A percentile compares a stretch with the other conserved stretches of the same genome.
These are phyloP conservation scores for Gardenia jasminoides DNA, from an alignment of 257 asterid genomes.

Conservation along the genomic window DNA sequence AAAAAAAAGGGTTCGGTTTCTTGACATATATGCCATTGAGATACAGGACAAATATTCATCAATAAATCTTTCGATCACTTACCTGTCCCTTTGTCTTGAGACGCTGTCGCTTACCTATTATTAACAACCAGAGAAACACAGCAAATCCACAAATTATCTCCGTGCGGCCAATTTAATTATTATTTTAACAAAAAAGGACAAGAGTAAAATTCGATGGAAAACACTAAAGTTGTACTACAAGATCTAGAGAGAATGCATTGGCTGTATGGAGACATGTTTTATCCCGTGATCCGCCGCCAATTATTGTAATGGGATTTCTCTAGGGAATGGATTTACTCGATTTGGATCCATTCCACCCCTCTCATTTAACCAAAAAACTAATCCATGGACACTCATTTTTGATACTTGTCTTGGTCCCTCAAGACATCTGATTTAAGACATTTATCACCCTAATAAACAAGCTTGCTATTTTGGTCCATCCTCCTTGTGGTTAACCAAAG, in stretches of 20 bases:
- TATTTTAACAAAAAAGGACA: background rate
- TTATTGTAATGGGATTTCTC: background rate
- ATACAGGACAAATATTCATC: background rate
- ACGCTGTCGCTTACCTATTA: slow-evolving; percentile 13
- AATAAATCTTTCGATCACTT: background rate
- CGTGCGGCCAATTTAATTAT: background rate
- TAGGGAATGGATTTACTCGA: background rate
- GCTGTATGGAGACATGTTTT: background rate
- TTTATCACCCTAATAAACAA: too few species aligned
- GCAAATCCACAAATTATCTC: background rate
- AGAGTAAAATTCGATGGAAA: background rate
- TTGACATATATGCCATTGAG: background rate
- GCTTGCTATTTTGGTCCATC: background rate
- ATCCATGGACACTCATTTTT: background rate
- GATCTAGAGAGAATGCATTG: background rate
- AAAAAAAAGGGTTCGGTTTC: too few species aligned
- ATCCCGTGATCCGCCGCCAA: background rate
- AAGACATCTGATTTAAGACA: too few species aligned
- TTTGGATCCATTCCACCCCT: background rate
- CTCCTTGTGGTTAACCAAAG: background rate
- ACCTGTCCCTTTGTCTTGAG: slow-evolving; percentile 5
- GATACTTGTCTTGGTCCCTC: too few species aligned
- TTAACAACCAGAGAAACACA: slow-evolving; percentile 9
- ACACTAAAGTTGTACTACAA: too few species aligned
- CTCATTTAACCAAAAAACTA: background rate